Base-by-base conservation (phyloP, 83 land plant genomes). In the Picea abies region DNA sequence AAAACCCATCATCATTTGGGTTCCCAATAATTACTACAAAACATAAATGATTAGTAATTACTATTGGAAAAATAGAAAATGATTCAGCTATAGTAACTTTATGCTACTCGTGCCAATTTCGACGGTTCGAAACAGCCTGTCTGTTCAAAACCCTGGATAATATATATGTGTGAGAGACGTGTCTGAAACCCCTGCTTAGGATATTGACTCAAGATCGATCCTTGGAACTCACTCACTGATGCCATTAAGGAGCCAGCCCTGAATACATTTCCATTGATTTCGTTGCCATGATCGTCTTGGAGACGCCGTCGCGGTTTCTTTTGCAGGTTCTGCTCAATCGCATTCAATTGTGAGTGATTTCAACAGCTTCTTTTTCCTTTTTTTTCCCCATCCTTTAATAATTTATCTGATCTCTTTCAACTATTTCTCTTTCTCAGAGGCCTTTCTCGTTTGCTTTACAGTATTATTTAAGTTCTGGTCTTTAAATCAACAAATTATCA, bases 251-350 rank as follows among this genome's bases (percentile, higher is more conserved):
- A 73, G 77, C 58, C 56, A 20, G 44, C 6, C 6, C 8, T 70
- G 22, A 70, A 70, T 12, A 70, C 20, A 37, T 70, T 37, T 37
- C 47, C 6, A 17, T 22, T 37, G 14, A 20, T 44, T 15, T 44
- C 20, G 58, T 4, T 80, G 69, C 78, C 32, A 89, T 89, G 90
- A 86, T 89, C 25, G 86, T 86, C 4, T 75, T 93, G 41, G 91
- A 89, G 56, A 80, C 93, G 14, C 90, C 82, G 19, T 93, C 93
- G 35, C 81, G 88, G 61, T 93, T 87, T 84, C 93, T 93, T 32
- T 90, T 91, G 12, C 91, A 93, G 87, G 79, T 91, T 82, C 79
- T 93, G 79, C 76, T 85, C 4, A 87, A 84, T 85, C 95, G 95
- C 60, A 47, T 89, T 44, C 87, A 89, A 23, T 86, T 82, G 95